phyloP scores from a whole-genome alignment of 1,284 basidiomycete species.

The Ganoderma boninense region DNA sequence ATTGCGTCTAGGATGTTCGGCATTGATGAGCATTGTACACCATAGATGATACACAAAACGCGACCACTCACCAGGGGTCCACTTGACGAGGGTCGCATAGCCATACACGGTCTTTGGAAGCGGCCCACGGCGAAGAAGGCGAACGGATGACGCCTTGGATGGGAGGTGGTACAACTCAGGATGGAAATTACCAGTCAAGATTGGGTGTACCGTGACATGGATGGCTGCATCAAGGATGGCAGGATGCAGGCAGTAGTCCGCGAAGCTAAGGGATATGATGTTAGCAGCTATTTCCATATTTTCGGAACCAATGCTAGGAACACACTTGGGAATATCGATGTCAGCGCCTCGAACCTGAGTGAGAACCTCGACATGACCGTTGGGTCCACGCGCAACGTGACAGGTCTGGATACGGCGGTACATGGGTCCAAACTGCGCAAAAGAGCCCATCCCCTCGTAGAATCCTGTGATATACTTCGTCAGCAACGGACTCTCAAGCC shows the following conservation, averaged over 20 bases:
- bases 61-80: slow-evolving; percentile 34
- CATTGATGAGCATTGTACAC: neutral
- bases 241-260: slow-evolving; percentile 43
- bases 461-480: neutral
- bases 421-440: slow-evolving; percentile 27
- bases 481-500: neutral
- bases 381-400: slow-evolving; percentile 4
- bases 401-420: slow-evolving; percentile 19
- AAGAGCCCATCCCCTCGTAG: slow-evolving; percentile 17
- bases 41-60: neutral
- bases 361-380: slow-evolving; percentile 23
- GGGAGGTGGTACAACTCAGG: slow-evolving; percentile 41
- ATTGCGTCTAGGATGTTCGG: slow-evolving; percentile 22
- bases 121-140: slow-evolving; percentile 19
- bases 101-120: slow-evolving; percentile 30
- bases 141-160: slow-evolving; percentile 31
- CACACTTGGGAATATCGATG: slow-evolving; percentile 29
- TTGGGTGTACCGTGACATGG: slow-evolving; percentile 40
- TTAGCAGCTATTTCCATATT: neutral
- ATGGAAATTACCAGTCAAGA: slow-evolving; percentile 35
- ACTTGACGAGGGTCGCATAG: slow-evolving; percentile 29
- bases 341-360: slow-evolving; percentile 13
- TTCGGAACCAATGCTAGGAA: neutral
- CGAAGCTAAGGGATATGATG: slow-evolving; percentile 14
- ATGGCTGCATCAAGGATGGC: slow-evolving; percentile 47